Evolutionary conservation across 192 early-diverging fungal genomes (phyloP).

Genomic region (Gigaspora rosea): DNA sequence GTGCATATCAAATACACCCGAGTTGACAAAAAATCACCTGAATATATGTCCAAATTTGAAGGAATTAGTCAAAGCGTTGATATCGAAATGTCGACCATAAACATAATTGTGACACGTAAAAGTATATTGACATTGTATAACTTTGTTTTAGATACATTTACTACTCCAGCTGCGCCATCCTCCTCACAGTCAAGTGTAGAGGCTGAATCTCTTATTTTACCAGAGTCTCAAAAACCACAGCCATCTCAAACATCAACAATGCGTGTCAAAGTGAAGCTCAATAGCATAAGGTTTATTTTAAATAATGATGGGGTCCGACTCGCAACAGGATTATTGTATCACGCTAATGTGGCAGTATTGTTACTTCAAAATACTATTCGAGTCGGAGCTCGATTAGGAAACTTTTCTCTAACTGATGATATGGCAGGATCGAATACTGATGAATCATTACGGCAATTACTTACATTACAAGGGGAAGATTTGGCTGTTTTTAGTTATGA

Average conservation of each 20-base stretch:
- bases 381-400: slow-evolving; percentile 71
- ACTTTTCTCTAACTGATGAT: slow-evolving; percentile 68
- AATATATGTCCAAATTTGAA: slow-evolving; percentile 71
- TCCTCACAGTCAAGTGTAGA: slow-evolving; percentile 10
- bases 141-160: slow-evolving; percentile 79
- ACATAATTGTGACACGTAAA: slow-evolving; percentile 81
- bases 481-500: slow-evolving; percentile 88
- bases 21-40: slow-evolving; percentile 70
- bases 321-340: slow-evolving; percentile 72
- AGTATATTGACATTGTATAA: slow-evolving; percentile 85
- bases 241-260: slow-evolving; percentile 58
- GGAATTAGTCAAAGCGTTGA: slow-evolving; percentile 82
- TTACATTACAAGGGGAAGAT: slow-evolving; percentile 86
- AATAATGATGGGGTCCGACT: slow-evolving; percentile 79
- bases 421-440: slow-evolving; percentile 34
- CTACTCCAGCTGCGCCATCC: slow-evolving; percentile 32
- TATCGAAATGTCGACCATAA: slow-evolving; percentile 74
- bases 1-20: slow-evolving; percentile 73
- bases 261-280: slow-evolving; percentile 72
- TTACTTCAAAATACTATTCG: slow-evolving; percentile 60
- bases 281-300: slow-evolving; percentile 79
- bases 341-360: slow-evolving; percentile 68
- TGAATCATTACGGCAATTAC: slow-evolving; percentile 49
- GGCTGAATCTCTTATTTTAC: neutral
- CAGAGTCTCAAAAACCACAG: slow-evolving; percentile 1